Base-by-base conservation (phyloP, 1,139 yeast species). In the Zygoascus meyerae region DNA sequence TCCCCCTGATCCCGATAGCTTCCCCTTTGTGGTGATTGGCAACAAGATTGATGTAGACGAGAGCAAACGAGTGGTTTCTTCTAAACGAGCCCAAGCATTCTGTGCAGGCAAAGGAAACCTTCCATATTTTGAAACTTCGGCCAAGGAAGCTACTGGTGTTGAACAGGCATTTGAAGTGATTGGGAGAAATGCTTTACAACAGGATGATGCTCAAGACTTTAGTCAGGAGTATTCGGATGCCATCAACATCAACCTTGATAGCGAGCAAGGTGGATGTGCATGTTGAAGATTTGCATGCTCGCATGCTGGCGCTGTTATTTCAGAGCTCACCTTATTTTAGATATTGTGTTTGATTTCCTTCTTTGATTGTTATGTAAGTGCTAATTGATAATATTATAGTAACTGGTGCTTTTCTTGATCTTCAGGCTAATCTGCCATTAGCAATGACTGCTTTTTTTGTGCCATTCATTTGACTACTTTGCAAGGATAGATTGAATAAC, bases 1-100 rank as follows among this genome's bases (percentile, higher is more conserved):
- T 62, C 95, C 94, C 31, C 75, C 83, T 44, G 94, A 92, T 59
- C 97, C 97, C 1, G 96, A 86, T 54, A 86, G 84, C 59, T 92
- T 92, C 73, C 97, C 97, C 2, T 92, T 92, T 67, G 94, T 90
- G 48, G 86, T 90, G 47, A 76, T 92, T 60, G 98, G 97, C 45
- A 92, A 92, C 68, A 92, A 92, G 71, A 81, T 92, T 49, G 98
- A 92, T 65, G 87, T 87, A 35, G 97, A 92, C 62, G 98, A 92
- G 59, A 75, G 83, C 56, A 87, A 89, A 68, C 81, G 95, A 57
- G 81, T 82, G 45, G 87, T 92, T 3, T 79, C 85, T 29, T 75
- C 81, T 44, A 89, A 90, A 68, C 84, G 87, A 61, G 95, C 95
- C 41, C 84, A 83, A 62, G 83, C 86, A 49, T 79, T 87, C 66